Base-by-base conservation (phyloP, 2,329 filamentous ascomycete species). In the Furcasterigmium sp. region DNA sequence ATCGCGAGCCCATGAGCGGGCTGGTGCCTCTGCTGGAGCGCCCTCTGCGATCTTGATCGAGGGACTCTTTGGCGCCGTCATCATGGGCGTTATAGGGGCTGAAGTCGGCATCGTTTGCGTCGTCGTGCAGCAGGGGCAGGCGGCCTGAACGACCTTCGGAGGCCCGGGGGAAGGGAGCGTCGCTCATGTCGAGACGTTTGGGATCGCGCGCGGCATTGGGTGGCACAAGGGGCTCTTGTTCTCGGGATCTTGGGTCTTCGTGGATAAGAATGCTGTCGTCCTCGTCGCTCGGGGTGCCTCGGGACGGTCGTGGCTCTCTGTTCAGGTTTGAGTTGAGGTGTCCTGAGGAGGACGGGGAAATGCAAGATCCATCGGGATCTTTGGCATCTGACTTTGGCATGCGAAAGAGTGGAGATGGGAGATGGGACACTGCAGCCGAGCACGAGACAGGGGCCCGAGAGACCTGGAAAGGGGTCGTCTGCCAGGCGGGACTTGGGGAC, bases 91-190 rank as follows among this genome's bases (percentile, higher is more conserved):
- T 9, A 9, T 35, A 14, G 35, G 10, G 35, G 19, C 57, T 53
- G 26, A 53, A 52, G 34, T 57, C 60, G 15, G 58, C 51, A 41
- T 60, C 60, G 41, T 56, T 52, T 21, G 40, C 49, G 29, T 56
- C 51, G 43, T 65, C 65, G 46, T 61, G 57, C 5, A 73, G 60
- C 18, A 72, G 59, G 32, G 68, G 68, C n/a, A 59, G 59, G 14
- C 14, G 14, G 15, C 54, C 64, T 17, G 68, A 68, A 36, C 70
- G 71, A 45, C 68, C 70, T 45, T 75, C 69, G 3, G 61, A 59
- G 14, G 69, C 67, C 41, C 67, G 69, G 50, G 70, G 64, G 55
- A 73, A 64, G 38, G 68, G 59, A 15, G 76, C 57, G 55, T 73
- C 67, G 26, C 69, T 65, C 57, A 68, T 68, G 49, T 67, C 63